Base-by-base conservation (phyloP, 169 alveolate genomes). In the Plasmodium coatneyi region DNA sequence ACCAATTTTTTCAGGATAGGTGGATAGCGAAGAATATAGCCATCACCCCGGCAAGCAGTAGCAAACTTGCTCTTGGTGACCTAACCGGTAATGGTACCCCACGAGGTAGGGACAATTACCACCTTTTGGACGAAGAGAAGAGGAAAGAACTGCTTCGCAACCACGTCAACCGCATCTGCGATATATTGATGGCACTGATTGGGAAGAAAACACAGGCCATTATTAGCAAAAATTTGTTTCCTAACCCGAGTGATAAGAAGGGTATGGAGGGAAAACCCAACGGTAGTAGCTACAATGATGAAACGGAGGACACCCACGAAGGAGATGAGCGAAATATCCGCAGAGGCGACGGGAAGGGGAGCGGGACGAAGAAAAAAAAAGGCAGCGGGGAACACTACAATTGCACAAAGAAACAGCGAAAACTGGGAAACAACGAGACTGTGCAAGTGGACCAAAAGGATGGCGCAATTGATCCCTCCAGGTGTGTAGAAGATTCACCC, bases 371-470 rank as follows among this genome's bases (percentile, higher is more conserved):
- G 54, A 83, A 72, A 28, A 71, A 41, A 28, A 46, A 46, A 16
- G 74, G n/a, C 32, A 41, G n/a, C 52, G 49, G 14, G 19, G 83
- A 83, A n/a, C 5, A 83, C 41, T 22, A 6, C 56, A 43, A 19
- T 7, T 71, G 72, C 56, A 54, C 70, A 43, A 83, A 83, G 19
- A 83, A 72, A 30, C 92, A 83, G 56, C 10, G 71, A 9, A 83
- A 71, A 46, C 9, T 32, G 30, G 56, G 56, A 43, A 82, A 70
- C 3, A 16, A 43, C 30, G 52, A 54, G 10, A 22, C 12, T 79
- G 49, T 39, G 12, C 71, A 36, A 22, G 0, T 28, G 19, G 84
- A 41, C n/a, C 22, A 5, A 1, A 32, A 32, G 10, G 56, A 12
- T 22, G 25, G 19, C 12, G 4, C 46, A 32, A 66, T 41, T n/a